phyloP scores from a whole-genome alignment of 1,284 basidiomycete genomes.

The Marasmius sp. region DNA sequence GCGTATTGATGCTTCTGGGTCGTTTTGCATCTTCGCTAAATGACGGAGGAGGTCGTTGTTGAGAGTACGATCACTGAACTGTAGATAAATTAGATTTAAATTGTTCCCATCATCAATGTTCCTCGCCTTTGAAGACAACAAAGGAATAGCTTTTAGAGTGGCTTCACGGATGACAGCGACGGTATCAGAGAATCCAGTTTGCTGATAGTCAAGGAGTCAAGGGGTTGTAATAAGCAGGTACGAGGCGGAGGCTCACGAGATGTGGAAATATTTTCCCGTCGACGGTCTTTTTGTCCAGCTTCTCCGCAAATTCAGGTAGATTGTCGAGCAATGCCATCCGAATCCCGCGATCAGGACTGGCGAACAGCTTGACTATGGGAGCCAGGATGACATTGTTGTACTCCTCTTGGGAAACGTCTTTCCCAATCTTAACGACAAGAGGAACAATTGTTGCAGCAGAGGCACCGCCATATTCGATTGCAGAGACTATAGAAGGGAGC shows the following conservation, averaged over 20 bases:
- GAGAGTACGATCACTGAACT: constrained; percentile 89
- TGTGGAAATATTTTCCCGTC: constrained; percentile 92
- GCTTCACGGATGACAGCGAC: constrained; percentile 93
- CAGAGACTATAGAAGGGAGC: constrained; percentile 83
- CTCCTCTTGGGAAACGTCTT: constrained; percentile 69
- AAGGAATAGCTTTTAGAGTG: constrained; percentile 85
- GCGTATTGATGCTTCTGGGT: constrained; percentile 91
- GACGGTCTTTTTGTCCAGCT: constrained; percentile 84
- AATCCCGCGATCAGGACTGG: constrained; percentile 89
- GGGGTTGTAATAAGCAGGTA: not conserved
- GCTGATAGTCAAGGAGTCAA: constrained; percentile 42
- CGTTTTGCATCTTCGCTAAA: constrained; percentile 91
- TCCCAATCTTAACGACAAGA: constrained; percentile 79
- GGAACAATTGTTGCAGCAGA: constrained; percentile 81
- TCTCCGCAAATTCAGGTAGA: constrained; percentile 82
- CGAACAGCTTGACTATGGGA: constrained; percentile 82
- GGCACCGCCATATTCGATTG: constrained; percentile 83
- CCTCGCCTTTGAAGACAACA: constrained; percentile 80
- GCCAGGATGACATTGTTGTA: constrained; percentile 71
- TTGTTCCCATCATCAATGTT: not conserved
- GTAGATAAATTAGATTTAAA: not conserved
- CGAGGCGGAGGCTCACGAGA: constrained; percentile 53
- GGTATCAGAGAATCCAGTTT: constrained; percentile 94
- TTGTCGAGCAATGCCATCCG: constrained; percentile 93
- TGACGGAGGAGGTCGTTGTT: constrained; percentile 96